Conservation (phyloP, 139 green algal genomes). For the Chlamydomonas schloesseri region DNA sequence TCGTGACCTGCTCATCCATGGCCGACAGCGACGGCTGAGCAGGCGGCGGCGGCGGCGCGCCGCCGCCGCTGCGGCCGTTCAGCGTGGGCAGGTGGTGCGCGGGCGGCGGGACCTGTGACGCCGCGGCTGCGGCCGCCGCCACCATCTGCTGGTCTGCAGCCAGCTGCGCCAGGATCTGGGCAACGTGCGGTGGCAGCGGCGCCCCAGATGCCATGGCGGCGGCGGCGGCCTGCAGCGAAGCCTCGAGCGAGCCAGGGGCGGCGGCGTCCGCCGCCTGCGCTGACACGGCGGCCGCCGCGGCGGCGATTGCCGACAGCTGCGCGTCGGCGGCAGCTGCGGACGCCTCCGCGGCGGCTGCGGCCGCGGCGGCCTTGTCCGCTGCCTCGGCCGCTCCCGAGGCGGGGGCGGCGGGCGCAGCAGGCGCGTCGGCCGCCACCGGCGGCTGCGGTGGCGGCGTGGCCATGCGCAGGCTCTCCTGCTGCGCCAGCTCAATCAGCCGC, state of each 20-base stretch:
- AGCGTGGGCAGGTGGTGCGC: background rate
- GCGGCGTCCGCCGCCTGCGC: background rate
- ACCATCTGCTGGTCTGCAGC: background rate
- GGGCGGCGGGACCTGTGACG: background rate
- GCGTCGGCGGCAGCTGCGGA: too few relatives aligned
- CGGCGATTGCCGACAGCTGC: background rate
- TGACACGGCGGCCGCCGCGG: background rate
- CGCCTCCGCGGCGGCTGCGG: too few relatives aligned
- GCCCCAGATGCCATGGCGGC: background rate
- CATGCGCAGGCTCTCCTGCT: slow-evolving; percentile 29
- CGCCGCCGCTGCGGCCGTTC: background rate
- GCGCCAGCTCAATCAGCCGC: slow-evolving; percentile 10
- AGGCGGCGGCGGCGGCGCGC: too few relatives aligned
- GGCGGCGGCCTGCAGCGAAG: slow-evolving; percentile 14
- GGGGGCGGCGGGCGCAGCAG: too few relatives aligned
- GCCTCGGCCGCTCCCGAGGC: background rate
- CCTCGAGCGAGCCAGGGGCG: background rate
- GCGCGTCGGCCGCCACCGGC: background rate
- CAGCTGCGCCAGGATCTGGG: slow-evolving; percentile 3
- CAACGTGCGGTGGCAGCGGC: background rate
- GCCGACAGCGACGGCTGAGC: slow-evolving; percentile 5
- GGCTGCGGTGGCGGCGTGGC: slow-evolving; percentile 4
- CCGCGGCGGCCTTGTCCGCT: background rate
- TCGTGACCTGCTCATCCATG: slow-evolving; percentile 33
- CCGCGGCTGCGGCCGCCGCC: background rate